phyloP scores from a whole-genome alignment of 2,329 filamentous ascomycete species.

The Emergomyces orientalis region DNA sequence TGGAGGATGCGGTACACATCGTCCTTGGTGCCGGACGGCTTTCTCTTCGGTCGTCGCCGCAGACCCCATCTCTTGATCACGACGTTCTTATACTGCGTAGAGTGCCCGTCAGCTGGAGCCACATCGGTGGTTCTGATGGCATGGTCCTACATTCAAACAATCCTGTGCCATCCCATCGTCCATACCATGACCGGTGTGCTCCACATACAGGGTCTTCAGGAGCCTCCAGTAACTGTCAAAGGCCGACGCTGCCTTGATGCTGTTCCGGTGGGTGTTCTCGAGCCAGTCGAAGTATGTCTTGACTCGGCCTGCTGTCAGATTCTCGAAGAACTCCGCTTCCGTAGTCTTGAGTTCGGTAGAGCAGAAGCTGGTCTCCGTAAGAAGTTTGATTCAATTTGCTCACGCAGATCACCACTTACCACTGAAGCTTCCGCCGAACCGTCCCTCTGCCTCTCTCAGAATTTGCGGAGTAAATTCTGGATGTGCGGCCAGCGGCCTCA shows the following conservation, averaged over 20 bases:
- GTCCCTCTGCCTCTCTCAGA: neutral
- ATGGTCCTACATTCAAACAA: neutral
- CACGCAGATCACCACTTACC: neutral
- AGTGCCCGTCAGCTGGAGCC: neutral
- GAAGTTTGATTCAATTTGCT: neutral
- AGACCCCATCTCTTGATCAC: neutral
- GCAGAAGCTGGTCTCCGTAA: neutral
- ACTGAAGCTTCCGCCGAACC: neutral
- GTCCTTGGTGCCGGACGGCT: neutral
- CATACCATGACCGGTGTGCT: slow-evolving; percentile 2
- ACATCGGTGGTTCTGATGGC: neutral
- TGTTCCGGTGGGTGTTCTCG: no score
- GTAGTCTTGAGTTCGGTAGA: neutral
- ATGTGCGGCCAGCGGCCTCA: no score
- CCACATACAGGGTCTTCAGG: slow-evolving; percentile 1
- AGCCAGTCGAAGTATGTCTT: no score
- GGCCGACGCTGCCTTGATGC: no score
- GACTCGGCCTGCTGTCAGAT: no score
- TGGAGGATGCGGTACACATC: no score
- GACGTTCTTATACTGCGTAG: neutral
- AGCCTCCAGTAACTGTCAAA: no score
- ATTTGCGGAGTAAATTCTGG: neutral
- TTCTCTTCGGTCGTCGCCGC: neutral
- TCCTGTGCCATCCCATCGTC: neutral
- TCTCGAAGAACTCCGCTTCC: no score